Evolutionary conservation across 129 eudicot genomes (phyloP).

Genomic region (Saussurea involucrata): DNA sequence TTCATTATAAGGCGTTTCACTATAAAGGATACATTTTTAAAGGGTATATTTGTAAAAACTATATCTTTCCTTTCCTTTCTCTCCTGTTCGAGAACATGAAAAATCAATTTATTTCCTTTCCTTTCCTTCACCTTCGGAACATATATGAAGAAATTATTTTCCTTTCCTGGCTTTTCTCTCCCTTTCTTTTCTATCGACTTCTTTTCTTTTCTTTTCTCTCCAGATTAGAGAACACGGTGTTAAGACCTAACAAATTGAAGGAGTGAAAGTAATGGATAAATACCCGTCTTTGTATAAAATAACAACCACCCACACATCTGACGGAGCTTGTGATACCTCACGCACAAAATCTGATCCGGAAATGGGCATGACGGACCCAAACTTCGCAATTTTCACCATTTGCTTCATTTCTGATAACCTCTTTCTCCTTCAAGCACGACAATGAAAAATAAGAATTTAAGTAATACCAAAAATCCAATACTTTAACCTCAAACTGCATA

Average conservation of each 20-base stretch:
- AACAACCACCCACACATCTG: slow-evolving; percentile 90
- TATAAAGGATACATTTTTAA: too few species aligned
- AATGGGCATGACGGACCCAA: slow-evolving; percentile 79
- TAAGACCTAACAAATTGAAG: not conserved
- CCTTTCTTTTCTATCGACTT: too few species aligned
- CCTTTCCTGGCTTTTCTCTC: too few species aligned
- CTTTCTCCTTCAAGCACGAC: slow-evolving; percentile 61
- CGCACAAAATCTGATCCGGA: slow-evolving; percentile 98
- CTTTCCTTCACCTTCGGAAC: too few species aligned
- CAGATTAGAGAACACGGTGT: too few species aligned
- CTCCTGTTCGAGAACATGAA: too few species aligned
- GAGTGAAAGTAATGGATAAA: not conserved
- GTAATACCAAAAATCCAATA: not conserved
- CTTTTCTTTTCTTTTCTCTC: too few species aligned
- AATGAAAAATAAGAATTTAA: not conserved
- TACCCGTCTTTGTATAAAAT: slow-evolving; percentile 86
- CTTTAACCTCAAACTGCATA: not conserved
- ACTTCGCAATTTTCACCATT: slow-evolving; percentile 65
- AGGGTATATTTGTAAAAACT: too few species aligned
- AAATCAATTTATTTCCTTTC: too few species aligned
- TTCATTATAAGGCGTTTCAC: too few species aligned
- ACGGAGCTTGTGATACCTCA: slow-evolving; percentile 95
- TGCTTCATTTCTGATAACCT: slow-evolving; percentile 87
- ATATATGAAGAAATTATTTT: too few species aligned
- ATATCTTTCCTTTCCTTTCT: too few species aligned